phyloP scores from a whole-genome alignment of 169 alveolate genomes.

The Ichthyophthirius multifiliis region DNA sequence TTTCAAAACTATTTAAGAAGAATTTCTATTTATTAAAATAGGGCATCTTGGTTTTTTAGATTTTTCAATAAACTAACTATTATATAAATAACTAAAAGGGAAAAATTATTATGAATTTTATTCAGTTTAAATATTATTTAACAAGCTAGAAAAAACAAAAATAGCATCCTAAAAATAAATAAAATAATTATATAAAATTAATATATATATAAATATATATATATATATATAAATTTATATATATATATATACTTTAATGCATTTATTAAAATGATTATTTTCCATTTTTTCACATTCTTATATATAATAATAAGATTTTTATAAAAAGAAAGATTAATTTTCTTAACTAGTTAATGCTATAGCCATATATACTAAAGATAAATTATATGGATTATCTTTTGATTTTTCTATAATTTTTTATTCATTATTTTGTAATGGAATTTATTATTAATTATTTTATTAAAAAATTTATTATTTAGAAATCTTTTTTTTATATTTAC shows the following conservation, averaged over 20 bases:
- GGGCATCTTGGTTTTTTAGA: constrained; percentile 53
- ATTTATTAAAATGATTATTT: constrained; percentile 22
- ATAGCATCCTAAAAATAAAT: constrained; percentile 32
- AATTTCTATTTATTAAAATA: constrained; percentile 50
- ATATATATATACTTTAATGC: constrained; percentile 28
- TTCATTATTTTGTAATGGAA: constrained; percentile 40
- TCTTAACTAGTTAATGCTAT: constrained; percentile 48
- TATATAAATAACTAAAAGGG: constrained; percentile 19
- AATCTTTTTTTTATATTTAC: constrained; percentile 24
- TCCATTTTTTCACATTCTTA: constrained; percentile 47
- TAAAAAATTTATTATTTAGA: not conserved
- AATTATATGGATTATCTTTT: constrained; percentile 51
- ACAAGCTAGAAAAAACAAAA: constrained; percentile 44
- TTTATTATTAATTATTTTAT: not conserved
- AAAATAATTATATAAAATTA: not conserved
- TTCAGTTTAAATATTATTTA: constrained; percentile 21
- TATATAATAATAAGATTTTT: constrained; percentile 39
- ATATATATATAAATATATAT: not conserved
- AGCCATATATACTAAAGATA: constrained; percentile 48
- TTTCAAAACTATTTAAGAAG: constrained; percentile 47
- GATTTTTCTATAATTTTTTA: constrained; percentile 38
- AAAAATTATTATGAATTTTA: not conserved
- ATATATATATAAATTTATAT: too few species aligned
- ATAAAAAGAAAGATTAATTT: constrained; percentile 43
- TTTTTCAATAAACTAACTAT: constrained; percentile 9